These are phyloP conservation scores for Breviolum minutum DNA, from an alignment of 73 alveolate species.

Conservation along the genomic window DNA sequence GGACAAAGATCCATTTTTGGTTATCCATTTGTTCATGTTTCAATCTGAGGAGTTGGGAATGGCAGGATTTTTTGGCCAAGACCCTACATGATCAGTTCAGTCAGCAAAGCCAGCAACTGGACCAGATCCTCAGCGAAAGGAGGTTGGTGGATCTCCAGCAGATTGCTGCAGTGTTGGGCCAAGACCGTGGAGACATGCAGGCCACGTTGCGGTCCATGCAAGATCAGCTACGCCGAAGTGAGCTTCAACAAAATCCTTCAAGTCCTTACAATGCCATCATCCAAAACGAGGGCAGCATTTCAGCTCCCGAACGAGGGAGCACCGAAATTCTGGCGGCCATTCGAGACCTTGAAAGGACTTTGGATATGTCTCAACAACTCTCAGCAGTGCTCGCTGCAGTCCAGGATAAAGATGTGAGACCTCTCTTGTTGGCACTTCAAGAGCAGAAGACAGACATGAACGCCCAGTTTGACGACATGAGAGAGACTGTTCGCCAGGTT, in stretches of 20 bases:
- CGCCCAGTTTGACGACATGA: slow-evolving; percentile 27
- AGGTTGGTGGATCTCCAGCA: slow-evolving; percentile 22
- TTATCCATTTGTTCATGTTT: too few species aligned
- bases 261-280: neutral
- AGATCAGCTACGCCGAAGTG: neutral
- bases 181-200: slow-evolving; percentile 6
- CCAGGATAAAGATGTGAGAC: slow-evolving; percentile 45
- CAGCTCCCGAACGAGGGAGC: neutral
- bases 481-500: slow-evolving; percentile 15
- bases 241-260: neutral
- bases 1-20: too few species aligned
- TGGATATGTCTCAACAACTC: slow-evolving; percentile 57
- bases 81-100: slow-evolving; percentile 18
- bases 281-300: neutral
- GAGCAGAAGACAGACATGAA: slow-evolving; percentile 32
- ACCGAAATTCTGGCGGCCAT: slow-evolving; percentile 42
- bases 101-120: neutral
- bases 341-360: neutral
- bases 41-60: slow-evolving; percentile 54
- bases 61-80: slow-evolving; percentile 12
- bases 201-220: neutral
- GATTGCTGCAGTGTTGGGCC: neutral
- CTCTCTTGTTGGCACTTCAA: slow-evolving; percentile 31
- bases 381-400: slow-evolving; percentile 69
- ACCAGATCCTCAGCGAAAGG: neutral